Percentiles rank a stretch among this genome's conserved stretches.
These are phyloP conservation scores for Colletotrichum sp. DNA, from an alignment of 2,329 filamentous ascomycete genomes.

Conservation along the genomic window DNA sequence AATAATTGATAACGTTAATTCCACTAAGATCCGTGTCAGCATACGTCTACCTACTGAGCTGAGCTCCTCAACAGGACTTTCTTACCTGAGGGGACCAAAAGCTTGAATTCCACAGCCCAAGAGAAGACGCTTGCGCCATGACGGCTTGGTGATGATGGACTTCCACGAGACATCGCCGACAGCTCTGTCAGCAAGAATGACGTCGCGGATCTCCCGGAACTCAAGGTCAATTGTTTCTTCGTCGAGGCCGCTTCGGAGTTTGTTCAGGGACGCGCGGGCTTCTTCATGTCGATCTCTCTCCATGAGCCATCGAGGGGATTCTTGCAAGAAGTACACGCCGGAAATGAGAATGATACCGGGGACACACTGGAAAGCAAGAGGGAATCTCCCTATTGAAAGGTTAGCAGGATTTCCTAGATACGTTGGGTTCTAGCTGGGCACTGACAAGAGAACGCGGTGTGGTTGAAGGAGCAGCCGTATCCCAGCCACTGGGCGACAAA, in stretches of 20 bases:
- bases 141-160: conserved; percentile 45
- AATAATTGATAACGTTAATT: conserved; percentile 45
- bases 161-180: conserved; percentile 38
- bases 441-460: conserved; percentile 31
- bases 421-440: conserved; percentile 14
- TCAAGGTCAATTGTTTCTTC: conserved; percentile 40
- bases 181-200: conserved; percentile 39
- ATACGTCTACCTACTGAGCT: no score
- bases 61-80: not conserved
- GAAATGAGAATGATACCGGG: conserved; percentile 26
- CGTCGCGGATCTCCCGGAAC: conserved; percentile 43
- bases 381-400: conserved; percentile 29
- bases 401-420: not conserved
- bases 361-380: conserved; percentile 32
- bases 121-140: conserved; percentile 49
- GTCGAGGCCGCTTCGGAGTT: conserved; percentile 33
- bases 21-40: not conserved
- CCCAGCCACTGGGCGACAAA: conserved; percentile 40
- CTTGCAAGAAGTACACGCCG: conserved; percentile 30
- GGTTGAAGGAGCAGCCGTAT: conserved; percentile 33
- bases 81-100: conserved; percentile 41
- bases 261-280: conserved; percentile 37
- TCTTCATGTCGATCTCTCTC: conserved; percentile 39
- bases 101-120: conserved; percentile 53
- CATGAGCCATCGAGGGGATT: conserved; percentile 31